Percentiles rank a stretch among this genome's conserved stretches.
These are phyloP conservation scores for Pseudogymnoascus destructans DNA, from an alignment of 2,329 filamentous ascomycete genomes.

Conservation along the genomic window DNA sequence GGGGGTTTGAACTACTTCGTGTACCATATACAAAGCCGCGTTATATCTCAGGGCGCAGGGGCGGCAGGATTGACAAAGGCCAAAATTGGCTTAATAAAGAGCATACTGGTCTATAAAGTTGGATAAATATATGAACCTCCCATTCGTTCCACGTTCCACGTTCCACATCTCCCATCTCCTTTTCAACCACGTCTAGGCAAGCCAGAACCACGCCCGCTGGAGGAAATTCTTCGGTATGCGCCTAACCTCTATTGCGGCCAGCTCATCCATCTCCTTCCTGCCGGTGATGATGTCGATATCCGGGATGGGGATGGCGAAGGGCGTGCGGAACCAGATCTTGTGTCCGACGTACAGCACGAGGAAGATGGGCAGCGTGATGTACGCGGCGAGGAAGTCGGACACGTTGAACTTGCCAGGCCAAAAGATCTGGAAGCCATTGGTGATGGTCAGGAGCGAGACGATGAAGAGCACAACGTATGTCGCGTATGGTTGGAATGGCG, in stretches of 20 bases:
- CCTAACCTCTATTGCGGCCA: constrained; percentile 34
- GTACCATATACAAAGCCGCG: neutral
- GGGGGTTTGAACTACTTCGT: neutral
- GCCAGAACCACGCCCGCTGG: constrained; percentile 43
- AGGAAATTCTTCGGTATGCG: constrained; percentile 38
- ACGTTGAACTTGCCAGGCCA: constrained; percentile 51
- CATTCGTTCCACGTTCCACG: neutral
- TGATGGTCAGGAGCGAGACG: constrained; percentile 50
- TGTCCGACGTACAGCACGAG: constrained; percentile 46
- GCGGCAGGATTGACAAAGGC: neutral
- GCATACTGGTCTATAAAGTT: constrained; percentile 8
- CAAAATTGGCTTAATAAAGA: constrained; percentile 7
- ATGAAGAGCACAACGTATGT: constrained; percentile 46
- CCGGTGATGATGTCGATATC: constrained; percentile 45
- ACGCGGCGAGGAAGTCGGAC: constrained; percentile 50
- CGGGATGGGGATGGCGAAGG: constrained; percentile 30
- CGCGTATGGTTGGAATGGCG: constrained; percentile 46
- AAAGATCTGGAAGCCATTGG: constrained; percentile 67
- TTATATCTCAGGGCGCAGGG: neutral
- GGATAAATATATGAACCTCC: neutral
- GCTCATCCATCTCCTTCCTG: constrained; percentile 45
- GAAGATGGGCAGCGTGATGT: constrained; percentile 51
- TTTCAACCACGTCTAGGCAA: constrained; percentile 29
- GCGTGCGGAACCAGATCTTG: constrained; percentile 38
- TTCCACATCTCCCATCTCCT: neutral